Evolutionary conservation across 805 yeast species (phyloP).

Genomic region (Ogataea nitratoaversa): DNA sequence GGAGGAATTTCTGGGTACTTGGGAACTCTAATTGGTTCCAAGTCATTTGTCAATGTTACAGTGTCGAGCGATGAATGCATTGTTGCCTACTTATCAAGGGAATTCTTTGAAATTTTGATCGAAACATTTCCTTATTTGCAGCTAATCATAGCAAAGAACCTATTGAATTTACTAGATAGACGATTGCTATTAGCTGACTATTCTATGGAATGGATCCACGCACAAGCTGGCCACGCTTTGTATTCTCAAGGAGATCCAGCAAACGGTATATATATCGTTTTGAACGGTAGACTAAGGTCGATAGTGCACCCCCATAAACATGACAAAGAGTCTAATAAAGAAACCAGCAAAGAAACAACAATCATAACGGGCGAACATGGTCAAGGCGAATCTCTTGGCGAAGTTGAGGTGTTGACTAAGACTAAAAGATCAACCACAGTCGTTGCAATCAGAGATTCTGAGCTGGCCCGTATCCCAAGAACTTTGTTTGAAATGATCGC

Average conservation of each 20-base stretch:
- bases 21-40: conserved; percentile 73
- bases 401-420: conserved; percentile 87
- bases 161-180: conserved; percentile 63
- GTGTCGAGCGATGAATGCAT: conserved; percentile 60
- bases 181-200: conserved; percentile 75
- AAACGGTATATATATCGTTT: conserved; percentile 83
- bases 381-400: conserved; percentile 93
- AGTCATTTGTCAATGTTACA: conserved; percentile 67
- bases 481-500: conserved; percentile 83
- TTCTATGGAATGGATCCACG: conserved; percentile 92
- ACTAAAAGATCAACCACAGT: conserved; percentile 63
- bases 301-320: conserved; percentile 22
- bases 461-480: conserved; percentile 89
- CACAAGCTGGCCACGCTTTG: conserved; percentile 78
- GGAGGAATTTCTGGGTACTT: conserved; percentile 90
- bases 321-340: conserved; percentile 17
- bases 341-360: conserved; percentile 9
- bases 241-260: conserved; percentile 83
- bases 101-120: conserved; percentile 56
- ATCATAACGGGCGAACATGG: conserved; percentile 67
- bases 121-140: conserved; percentile 76
- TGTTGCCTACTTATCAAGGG: conserved; percentile 67
- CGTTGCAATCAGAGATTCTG: conserved; percentile 89
- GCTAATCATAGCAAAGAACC: conserved; percentile 68
- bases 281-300: conserved; percentile 84